Percentiles rank a stretch among this genome's conserved stretches.
phyloP scores from a whole-genome alignment of 106 monocot species.

The Dactylorhiza incarnata region DNA sequence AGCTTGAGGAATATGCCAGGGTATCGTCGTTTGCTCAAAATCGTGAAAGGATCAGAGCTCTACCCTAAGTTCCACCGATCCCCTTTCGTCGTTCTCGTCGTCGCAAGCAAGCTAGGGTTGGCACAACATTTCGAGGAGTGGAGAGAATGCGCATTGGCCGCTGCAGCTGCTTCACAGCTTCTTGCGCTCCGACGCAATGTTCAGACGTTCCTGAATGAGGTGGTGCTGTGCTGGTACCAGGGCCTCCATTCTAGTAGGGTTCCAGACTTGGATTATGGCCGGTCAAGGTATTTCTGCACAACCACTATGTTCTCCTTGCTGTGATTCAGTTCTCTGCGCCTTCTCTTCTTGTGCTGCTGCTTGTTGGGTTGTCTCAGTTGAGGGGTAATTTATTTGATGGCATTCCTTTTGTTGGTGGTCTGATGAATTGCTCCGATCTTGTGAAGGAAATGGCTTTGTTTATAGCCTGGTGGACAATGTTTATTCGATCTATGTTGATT shows the following conservation, averaged over 20 bases:
- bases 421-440: constrained; percentile 31
- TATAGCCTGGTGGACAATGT: constrained; percentile 74
- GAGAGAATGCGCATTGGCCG: constrained; percentile 26
- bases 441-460: constrained; percentile 74
- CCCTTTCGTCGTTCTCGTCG: no score
- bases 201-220: constrained; percentile 86
- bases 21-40: no score
- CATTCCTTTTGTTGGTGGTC: not conserved
- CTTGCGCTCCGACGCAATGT: constrained; percentile 44
- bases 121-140: not conserved
- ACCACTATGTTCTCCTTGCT: constrained; percentile 59
- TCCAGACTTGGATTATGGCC: constrained; percentile 62
- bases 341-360: constrained; percentile 42
- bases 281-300: constrained; percentile 91
- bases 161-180: constrained; percentile 34
- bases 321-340: constrained; percentile 67
- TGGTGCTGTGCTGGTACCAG: constrained; percentile 90
- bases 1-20: no score
- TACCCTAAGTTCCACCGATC: no score
- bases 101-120: no score
- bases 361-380: constrained; percentile 52
- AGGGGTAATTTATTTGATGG: constrained; percentile 48
- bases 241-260: constrained; percentile 48
- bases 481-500: constrained; percentile 46
- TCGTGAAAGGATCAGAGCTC: no score